These are phyloP conservation scores for Microdochium trichocladiopsis DNA, from an alignment of 2,329 filamentous ascomycete genomes.

Conservation along the genomic window DNA sequence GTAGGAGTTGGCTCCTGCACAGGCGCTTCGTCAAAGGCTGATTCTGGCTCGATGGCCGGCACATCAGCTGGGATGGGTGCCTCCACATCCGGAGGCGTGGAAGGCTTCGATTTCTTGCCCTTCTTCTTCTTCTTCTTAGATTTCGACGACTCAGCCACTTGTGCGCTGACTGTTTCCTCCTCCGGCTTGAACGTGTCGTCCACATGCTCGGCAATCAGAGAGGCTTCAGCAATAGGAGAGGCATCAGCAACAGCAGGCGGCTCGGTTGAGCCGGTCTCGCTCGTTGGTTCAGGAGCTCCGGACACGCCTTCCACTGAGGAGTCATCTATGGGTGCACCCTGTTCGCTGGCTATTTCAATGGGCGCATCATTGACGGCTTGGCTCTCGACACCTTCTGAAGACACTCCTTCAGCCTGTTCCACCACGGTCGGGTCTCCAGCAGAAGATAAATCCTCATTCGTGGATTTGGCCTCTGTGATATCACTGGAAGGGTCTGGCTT, in stretches of 20 bases:
- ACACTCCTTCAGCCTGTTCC: no score
- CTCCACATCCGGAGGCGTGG: not conserved
- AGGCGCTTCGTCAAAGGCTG: no score
- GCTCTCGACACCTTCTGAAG: no score
- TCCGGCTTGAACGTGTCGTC: no score
- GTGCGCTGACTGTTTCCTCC: not conserved
- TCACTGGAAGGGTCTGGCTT: not conserved
- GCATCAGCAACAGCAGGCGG: no score
- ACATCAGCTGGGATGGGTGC: not conserved
- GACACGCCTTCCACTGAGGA: no score
- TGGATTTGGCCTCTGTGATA: not conserved
- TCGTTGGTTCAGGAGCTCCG: no score
- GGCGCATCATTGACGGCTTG: not conserved
- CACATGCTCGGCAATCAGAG: not conserved
- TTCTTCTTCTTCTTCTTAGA: slow-evolving; percentile 2
- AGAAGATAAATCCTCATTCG: not conserved
- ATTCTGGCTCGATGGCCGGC: not conserved
- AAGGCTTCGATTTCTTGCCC: not conserved
- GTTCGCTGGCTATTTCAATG: no score
- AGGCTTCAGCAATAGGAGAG: no score
- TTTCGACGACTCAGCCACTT: not conserved
- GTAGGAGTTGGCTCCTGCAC: no score
- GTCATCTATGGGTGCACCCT: no score
- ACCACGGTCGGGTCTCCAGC: not conserved
- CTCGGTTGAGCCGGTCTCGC: no score